phyloP scores from a whole-genome alignment of 495 filamentous ascomycete genomes.

The Zalerion maritima region DNA sequence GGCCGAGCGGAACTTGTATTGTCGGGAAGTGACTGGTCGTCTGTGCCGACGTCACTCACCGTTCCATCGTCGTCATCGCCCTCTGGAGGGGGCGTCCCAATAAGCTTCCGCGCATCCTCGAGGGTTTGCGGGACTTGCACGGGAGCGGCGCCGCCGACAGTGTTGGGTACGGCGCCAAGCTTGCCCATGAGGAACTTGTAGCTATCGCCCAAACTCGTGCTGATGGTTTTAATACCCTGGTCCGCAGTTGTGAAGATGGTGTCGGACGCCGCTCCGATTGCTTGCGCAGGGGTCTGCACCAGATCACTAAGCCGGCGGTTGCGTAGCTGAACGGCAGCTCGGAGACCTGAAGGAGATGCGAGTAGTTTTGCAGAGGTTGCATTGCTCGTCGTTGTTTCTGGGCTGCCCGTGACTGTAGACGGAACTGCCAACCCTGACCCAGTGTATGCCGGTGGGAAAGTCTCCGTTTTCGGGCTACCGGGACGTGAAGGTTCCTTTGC shows the following conservation, averaged over 20 bases:
- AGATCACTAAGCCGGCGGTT: slow-evolving; percentile 62
- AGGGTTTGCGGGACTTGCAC: slow-evolving; percentile 68
- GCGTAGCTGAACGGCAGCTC: slow-evolving; percentile 28
- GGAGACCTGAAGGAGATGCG: slow-evolving; percentile 22
- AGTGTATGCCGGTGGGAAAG: slow-evolving; percentile 33
- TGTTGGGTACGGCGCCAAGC: slow-evolving; percentile 28
- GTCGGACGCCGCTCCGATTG: slow-evolving; percentile 69
- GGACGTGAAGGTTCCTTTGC: slow-evolving; percentile 37
- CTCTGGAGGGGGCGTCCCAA: slow-evolving; percentile 49
- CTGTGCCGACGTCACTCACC: slow-evolving; percentile 20
- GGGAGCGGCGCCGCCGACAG: slow-evolving; percentile 18
- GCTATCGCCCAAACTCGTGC: slow-evolving; percentile 72
- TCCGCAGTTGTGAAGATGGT: slow-evolving; percentile 76
- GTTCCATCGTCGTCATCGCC: slow-evolving; percentile 36
- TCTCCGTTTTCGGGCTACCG: slow-evolving; percentile 37
- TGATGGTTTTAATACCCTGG: slow-evolving; percentile 77
- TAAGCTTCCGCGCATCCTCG: slow-evolving; percentile 78
- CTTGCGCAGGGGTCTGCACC: slow-evolving; percentile 66
- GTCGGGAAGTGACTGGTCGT: slow-evolving; percentile 17
- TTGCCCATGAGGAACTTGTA: slow-evolving; percentile 91
- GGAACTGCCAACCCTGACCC: slow-evolving; percentile 21
- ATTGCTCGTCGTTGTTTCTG: slow-evolving; percentile 18
- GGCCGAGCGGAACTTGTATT: too few species aligned
- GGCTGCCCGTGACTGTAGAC: slow-evolving; percentile 21
- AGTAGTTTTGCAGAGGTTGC: slow-evolving; percentile 28